Evolutionary conservation across 2,329 filamentous ascomycete species (phyloP), one percentile per base, ranked within the genome.

Genomic region (Lecanicillium sp.): DNA sequence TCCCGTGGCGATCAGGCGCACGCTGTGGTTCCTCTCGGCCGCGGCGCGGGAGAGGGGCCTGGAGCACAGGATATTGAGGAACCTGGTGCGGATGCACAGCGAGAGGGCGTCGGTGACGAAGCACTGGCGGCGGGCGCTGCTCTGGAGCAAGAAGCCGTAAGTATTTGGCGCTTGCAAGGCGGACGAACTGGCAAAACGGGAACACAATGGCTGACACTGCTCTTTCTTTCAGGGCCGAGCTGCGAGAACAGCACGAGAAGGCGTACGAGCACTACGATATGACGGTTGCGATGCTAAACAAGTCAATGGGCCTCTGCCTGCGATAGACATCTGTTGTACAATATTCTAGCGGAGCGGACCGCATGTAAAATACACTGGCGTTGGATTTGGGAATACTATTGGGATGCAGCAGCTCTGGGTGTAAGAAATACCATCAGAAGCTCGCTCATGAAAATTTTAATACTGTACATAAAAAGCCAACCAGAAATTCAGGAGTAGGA

Each of bases 51-150:
- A 79, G 56, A 77, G 66, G 48, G 87, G 86, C 0, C 56, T 89
- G 26, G 87, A 91, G 70, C 85, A 90, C 62, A 75, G 67, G 48
- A 76, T 93, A 8, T 60, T 91, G 48, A 86, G 81, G 66, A 90
- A 85, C 54, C 62, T 91, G 40, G 57, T 87, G 60, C 50, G 58
- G 42, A 56, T 63, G 26, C 58, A 57, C 52, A 27, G 52, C 40
- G 47, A 50, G 38, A 53, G 58, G 44, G 44, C 38, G 26, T 45
- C 37, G 17, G 35, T 40, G 33, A 27, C 40, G 38, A 50, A 42
- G 26, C 29, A 27, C 21, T 63, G 62, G 53, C 55, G 50, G 48
- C 41, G 29, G 49, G 48, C 50, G 7, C 33, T 56, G 51, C 37
- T 51, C 9, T 48, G 59, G 43, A 57, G 51, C 30, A 55, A 55